Percentiles rank a stretch among this genome's conserved stretches.
Conservation (phyloP, 805 yeast genomes). For the Myxozyma udenii region DNA sequence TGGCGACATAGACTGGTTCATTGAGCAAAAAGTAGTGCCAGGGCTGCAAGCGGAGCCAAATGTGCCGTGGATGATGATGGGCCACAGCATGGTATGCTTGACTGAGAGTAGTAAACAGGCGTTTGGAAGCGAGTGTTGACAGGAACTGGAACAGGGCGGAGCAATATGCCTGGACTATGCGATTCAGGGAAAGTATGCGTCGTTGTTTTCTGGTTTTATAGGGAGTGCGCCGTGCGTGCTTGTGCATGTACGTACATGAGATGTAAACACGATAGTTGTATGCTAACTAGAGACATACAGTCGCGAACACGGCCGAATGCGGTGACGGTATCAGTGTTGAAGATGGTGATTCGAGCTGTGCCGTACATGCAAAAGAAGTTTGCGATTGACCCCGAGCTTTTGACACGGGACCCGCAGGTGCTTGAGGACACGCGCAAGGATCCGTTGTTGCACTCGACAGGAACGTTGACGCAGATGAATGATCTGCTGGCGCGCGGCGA, state of each 20-base stretch:
- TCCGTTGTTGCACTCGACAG: slow-evolving; percentile 32
- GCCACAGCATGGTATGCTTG: slow-evolving; percentile 19
- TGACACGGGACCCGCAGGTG: slow-evolving; percentile 35
- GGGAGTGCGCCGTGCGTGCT: slow-evolving; percentile 38
- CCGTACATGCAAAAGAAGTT: not conserved
- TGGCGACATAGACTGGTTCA: slow-evolving; percentile 38
- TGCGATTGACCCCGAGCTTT: slow-evolving; percentile 29
- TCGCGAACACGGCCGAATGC: too few relatives aligned
- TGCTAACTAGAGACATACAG: too few relatives aligned
- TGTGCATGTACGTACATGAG: slow-evolving; percentile 29
- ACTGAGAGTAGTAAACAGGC: too few relatives aligned
- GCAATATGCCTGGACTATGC: slow-evolving; percentile 40
- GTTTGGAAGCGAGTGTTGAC: too few relatives aligned
- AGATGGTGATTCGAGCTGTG: not conserved
- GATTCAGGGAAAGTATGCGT: slow-evolving; percentile 38
- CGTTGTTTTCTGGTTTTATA: slow-evolving; percentile 37
- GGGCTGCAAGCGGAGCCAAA: not conserved
- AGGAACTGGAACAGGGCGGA: too few relatives aligned
- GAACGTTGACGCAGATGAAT: slow-evolving; percentile 36
- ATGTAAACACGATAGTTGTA: too few relatives aligned
- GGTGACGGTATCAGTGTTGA: not conserved
- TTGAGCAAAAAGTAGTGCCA: slow-evolving; percentile 22
- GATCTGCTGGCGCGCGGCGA: slow-evolving; percentile 34
- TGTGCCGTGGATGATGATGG: slow-evolving; percentile 26
- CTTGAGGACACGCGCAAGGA: slow-evolving; percentile 32